Evolutionary conservation across 331 rosid species (phyloP).

Genomic region (Spiraea crenata): DNA sequence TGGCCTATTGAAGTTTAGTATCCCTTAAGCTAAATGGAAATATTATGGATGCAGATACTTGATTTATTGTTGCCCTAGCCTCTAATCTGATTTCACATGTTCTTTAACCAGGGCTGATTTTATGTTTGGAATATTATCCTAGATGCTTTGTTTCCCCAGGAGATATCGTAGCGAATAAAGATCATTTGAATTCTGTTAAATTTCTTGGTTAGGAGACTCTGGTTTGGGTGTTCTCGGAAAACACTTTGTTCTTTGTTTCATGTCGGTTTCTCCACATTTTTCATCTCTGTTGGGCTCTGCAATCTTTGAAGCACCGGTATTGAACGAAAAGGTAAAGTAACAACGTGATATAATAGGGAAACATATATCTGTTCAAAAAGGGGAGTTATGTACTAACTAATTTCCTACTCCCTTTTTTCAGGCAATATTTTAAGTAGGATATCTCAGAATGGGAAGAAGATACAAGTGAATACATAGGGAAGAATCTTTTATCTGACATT

Average conservation of each 20-base stretch:
- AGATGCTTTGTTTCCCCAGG: background rate
- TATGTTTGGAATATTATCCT: background rate
- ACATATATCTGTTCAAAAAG: background rate
- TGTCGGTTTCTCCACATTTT: constrained; percentile 78
- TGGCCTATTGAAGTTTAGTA: no score
- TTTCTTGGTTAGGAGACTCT: constrained; percentile 5
- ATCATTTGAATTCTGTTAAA: background rate
- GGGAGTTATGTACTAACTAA: constrained; percentile 18
- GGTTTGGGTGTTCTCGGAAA: constrained; percentile 4
- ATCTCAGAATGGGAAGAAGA: constrained; percentile 89
- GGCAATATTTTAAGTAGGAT: constrained; percentile 53
- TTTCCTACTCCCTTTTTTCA: constrained; percentile 2
- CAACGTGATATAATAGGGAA: constrained; percentile 3
- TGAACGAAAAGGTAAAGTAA: constrained; percentile 77
- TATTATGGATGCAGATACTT: no score
- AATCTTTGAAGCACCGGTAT: constrained; percentile 69
- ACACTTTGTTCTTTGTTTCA: constrained; percentile 20
- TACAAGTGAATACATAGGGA: constrained; percentile 75
- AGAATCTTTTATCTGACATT: constrained; percentile 87
- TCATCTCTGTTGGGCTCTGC: constrained; percentile 65
- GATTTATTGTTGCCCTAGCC: no score
- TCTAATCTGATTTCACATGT: no score
- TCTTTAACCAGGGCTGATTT: no score
- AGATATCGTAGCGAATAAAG: background rate
- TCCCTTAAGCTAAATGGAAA: no score